Base-by-base conservation (phyloP, 768 basidiomycete species). In the Sporobolomyces roseus region DNA sequence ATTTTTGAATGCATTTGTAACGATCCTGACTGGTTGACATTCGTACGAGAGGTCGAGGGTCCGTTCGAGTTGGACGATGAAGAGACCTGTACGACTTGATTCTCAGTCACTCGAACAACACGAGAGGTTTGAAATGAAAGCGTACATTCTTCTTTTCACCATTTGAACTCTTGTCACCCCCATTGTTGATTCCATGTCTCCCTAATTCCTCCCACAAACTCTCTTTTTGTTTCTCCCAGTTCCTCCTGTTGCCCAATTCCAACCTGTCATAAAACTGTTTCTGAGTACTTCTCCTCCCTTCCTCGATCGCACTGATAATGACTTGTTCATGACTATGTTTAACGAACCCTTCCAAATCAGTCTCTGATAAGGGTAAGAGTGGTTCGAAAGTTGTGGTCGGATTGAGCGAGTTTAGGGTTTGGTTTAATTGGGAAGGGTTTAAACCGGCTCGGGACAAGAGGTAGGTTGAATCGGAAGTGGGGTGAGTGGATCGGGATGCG, bases 291-390 rank as follows among this genome's bases (percentile, higher is more conserved):
- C 87, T 85, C 48, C 92, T 81, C 2, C 88, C 88, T 77, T 94
- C 90, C 76, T 94, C 92, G 63, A 97, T 93, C 1, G 93, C 91
- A 2, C 90, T 90, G 65, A 94, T 91, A 63, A 97, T 86, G 71
- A 90, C 91, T 78, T 93, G 92, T 77, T 97, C 93, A 75, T 94
- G 91, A 1, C 90, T 89, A 78, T 92, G 89, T n/a, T 90, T 88
- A 29, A 94, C 85, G 77, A 90, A 93, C n/a, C 91, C 91, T 73
- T 89, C 86, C 59, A 94, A 89, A 77, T 96, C 93, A 0, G 89
- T 93, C 80, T 96, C 93, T 75, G 89, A 88, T n/a, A 94, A 83
- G 7, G 91, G 89, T 75, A 91, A 90, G n/a, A 93, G 81, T 0
- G 91, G 90, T 29, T 88, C 85, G 78, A 93, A 94, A 0, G 90